phyloP scores from a whole-genome alignment of 768 basidiomycete species.

The Mycena galopus region DNA sequence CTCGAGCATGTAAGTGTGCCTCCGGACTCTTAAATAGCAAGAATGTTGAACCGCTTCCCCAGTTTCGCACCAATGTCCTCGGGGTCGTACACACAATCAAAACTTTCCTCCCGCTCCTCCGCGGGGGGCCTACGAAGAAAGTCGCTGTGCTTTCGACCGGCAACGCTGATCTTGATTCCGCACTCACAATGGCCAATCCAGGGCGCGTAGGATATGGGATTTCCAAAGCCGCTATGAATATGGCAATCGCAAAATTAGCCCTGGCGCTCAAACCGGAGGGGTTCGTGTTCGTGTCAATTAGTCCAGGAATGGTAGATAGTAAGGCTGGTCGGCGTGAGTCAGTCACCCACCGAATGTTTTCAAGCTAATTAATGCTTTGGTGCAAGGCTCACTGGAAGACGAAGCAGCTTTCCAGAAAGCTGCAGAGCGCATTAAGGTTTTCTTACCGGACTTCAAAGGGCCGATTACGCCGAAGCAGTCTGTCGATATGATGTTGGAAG shows the following conservation, averaged over 20 bases:
- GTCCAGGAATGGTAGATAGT: conserved; percentile 28
- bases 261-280: conserved; percentile 27
- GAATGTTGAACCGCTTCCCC: conserved; percentile 21
- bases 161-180: conserved; percentile 22
- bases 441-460: conserved; percentile 26
- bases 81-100: conserved; percentile 27
- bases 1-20: conserved; percentile 21
- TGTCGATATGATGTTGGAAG: conserved; percentile 28
- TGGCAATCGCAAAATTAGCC: conserved; percentile 28
- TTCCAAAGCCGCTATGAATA: conserved; percentile 30
- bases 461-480: conserved; percentile 20
- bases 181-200: conserved; percentile 20
- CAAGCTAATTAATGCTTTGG: conserved; percentile 18
- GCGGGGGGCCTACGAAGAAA: conserved; percentile 24
- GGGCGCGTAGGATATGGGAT: conserved; percentile 25
- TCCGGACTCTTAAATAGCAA: conserved; percentile 11
- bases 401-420: conserved; percentile 24
- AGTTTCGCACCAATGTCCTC: conserved; percentile 28
- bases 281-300: conserved; percentile 29
- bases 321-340: conserved; percentile 25
- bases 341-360: conserved; percentile 19
- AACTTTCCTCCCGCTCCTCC: conserved; percentile 26
- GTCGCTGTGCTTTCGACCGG: conserved; percentile 19
- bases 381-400: conserved; percentile 26
- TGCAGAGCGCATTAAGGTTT: conserved; percentile 19